A percentile compares a stretch with the other conserved stretches of the same genome.
phyloP scores from a whole-genome alignment of 2,329 filamentous ascomycete species.

The Cryphonectria parasitica region DNA sequence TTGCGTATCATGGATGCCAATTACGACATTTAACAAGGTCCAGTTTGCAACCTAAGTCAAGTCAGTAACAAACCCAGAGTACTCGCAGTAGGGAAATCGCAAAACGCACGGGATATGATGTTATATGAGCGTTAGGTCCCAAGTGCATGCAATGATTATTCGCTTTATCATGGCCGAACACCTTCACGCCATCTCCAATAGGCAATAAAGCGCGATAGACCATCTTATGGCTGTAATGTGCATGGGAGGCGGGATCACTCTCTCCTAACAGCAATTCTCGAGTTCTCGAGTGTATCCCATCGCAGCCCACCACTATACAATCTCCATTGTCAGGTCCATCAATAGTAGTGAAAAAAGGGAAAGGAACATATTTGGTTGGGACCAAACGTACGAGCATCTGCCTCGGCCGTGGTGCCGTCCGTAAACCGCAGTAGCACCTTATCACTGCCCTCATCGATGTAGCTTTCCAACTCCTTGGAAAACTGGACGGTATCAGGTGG shows the following conservation, averaged over 20 bases:
- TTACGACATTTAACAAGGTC: constrained; percentile 60
- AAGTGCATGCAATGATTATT: constrained; percentile 58
- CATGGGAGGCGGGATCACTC: neutral
- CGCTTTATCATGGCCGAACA: constrained; percentile 54
- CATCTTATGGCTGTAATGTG: neutral
- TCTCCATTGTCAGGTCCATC: neutral
- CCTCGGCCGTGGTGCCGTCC: constrained; percentile 44
- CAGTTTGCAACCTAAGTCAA: constrained; percentile 43
- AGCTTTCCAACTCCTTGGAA: constrained; percentile 20
- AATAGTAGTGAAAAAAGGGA: neutral
- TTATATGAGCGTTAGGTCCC: constrained; percentile 58
- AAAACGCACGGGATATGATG: constrained; percentile 60
- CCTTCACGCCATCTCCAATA: constrained; percentile 56
- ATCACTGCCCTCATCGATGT: constrained; percentile 19
- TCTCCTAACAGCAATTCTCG: neutral
- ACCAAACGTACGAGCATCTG: constrained; percentile 37
- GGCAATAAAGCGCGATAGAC: constrained; percentile 49
- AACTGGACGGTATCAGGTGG: constrained; percentile 21
- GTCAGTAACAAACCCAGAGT: no score
- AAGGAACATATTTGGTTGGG: neutral
- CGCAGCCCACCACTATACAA: constrained; percentile 2
- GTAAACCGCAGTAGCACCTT: constrained; percentile 40
- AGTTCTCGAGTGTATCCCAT: neutral
- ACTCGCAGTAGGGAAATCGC: no score
- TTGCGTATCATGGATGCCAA: constrained; percentile 44